These are phyloP conservation scores for Populus tomentosa DNA, from an alignment of 441 rosid species.

Conservation along the genomic window DNA sequence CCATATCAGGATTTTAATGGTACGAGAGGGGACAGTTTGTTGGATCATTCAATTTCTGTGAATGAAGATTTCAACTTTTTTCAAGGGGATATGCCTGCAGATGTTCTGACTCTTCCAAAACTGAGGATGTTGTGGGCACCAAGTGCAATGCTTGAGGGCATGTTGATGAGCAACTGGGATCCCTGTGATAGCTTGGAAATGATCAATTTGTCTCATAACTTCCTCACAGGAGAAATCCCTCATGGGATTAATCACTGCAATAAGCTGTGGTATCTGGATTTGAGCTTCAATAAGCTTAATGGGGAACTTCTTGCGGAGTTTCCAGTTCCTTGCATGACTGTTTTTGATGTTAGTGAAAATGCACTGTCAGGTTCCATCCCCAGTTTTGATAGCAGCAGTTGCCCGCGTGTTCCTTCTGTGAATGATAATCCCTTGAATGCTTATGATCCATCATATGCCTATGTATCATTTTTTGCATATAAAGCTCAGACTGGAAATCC, in stretches of 20 bases:
- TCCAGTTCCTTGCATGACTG: constrained; percentile 50
- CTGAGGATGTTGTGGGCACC: constrained; percentile 60
- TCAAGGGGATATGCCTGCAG: constrained; percentile 43
- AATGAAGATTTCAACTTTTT: constrained; percentile 51
- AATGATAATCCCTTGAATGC: constrained; percentile 11
- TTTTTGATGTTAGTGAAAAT: constrained; percentile 53
- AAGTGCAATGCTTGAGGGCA: constrained; percentile 40
- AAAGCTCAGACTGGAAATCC: constrained; percentile 25
- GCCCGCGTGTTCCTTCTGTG: constrained; percentile 23
- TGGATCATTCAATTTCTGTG: constrained; percentile 18
- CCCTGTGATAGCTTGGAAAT: constrained; percentile 48
- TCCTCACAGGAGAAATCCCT: constrained; percentile 40
- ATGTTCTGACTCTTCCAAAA: constrained; percentile 39
- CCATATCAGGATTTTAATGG: constrained; percentile 23
- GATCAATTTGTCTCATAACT: constrained; percentile 48
- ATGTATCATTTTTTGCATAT: constrained; percentile 32
- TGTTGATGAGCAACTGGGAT: constrained; percentile 40
- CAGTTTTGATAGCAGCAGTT: constrained; percentile 26
- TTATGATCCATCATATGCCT: constrained; percentile 32
- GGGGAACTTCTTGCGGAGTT: constrained; percentile 44
- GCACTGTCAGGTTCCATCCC: constrained; percentile 47
- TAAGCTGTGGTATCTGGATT: constrained; percentile 42
- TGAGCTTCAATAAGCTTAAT: constrained; percentile 41
- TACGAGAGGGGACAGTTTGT: constrained; percentile 20
- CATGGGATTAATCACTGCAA: constrained; percentile 31